A percentile compares a stretch with the other conserved stretches of the same genome.
Conservation (phyloP, 306 rosid genomes). For the Prunus dulcis region DNA sequence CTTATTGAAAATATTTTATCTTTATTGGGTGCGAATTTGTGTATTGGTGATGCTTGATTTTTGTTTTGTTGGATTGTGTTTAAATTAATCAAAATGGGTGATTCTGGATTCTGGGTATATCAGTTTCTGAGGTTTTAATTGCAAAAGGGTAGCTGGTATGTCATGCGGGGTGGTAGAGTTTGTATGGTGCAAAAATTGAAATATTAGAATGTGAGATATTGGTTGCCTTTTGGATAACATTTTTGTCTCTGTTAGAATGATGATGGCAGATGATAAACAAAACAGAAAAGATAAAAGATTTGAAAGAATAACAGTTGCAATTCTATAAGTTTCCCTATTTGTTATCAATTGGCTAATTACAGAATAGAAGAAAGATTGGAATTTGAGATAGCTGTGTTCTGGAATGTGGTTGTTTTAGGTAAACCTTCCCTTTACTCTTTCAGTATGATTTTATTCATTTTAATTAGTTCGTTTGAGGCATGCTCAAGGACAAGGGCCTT, state of each 20-base stretch:
- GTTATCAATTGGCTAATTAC: background rate
- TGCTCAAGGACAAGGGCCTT: no score
- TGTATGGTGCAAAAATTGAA: no score
- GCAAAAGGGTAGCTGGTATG: background rate
- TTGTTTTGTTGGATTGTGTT: background rate
- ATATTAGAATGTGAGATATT: background rate
- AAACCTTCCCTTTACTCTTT: no score
- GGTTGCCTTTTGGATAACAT: no score
- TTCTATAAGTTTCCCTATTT: background rate
- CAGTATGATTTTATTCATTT: no score
- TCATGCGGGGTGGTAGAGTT: no score
- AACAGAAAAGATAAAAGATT: no score
- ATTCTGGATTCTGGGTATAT: background rate
- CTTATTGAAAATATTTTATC: background rate
- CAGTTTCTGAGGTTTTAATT: background rate
- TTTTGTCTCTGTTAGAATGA: no score
- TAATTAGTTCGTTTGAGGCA: no score
- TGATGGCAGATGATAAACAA: no score
- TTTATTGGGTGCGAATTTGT: background rate
- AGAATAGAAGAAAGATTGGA: background rate
- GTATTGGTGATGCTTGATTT: background rate
- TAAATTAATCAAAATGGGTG: background rate
- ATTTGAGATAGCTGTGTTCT: conserved; percentile 1
- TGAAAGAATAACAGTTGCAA: no score
- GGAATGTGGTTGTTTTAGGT: background rate